A percentile compares a stretch with the other conserved stretches of the same genome.
Conservation (phyloP, 164 flowering plant species). For the Magnolia kwangsiensis region DNA sequence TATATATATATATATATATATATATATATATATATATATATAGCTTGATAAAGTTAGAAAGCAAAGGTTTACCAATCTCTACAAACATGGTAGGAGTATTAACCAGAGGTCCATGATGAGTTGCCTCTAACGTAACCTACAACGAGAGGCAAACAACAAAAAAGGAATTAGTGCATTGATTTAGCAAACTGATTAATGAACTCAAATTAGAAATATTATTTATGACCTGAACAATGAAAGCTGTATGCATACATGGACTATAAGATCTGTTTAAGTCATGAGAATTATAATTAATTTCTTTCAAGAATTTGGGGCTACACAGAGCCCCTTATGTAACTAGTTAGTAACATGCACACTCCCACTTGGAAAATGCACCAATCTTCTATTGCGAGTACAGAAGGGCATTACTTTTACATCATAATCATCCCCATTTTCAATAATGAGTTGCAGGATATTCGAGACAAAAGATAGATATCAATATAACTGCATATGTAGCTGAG, state of each 20-base stretch:
- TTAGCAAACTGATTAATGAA: background rate
- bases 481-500: background rate
- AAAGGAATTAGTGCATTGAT: background rate
- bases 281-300: background rate
- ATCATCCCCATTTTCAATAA: background rate
- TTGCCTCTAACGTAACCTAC: constrained; percentile 90
- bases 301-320: background rate
- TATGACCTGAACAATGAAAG: background rate
- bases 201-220: constrained; percentile 2
- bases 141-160: background rate
- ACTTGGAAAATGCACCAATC: background rate
- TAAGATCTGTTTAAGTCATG: background rate
- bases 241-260: background rate
- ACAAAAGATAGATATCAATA: background rate
- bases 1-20: too few relatives aligned
- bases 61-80: constrained; percentile 66
- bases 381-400: background rate
- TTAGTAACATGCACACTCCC: background rate
- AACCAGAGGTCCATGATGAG: constrained; percentile 92
- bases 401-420: background rate
- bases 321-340: background rate
- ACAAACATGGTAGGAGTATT: constrained; percentile 77
- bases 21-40: too few relatives aligned
- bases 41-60: background rate
- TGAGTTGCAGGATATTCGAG: background rate